These are phyloP conservation scores for Thermoascus crustaceus DNA, from an alignment of 2,329 filamentous ascomycete genomes.

Conservation along the genomic window DNA sequence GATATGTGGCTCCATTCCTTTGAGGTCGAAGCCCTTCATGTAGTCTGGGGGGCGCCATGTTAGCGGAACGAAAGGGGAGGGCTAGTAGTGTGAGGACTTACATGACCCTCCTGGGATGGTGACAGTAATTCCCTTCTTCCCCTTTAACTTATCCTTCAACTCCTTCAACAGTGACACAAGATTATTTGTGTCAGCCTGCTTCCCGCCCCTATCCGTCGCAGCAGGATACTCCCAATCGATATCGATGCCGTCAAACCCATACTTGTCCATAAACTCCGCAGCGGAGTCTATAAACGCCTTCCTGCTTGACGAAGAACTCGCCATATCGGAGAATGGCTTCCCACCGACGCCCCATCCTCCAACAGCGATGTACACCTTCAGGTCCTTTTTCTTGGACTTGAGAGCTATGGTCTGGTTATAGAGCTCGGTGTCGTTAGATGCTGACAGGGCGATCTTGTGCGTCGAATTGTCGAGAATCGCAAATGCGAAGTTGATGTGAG, in stretches of 20 bases:
- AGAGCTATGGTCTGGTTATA: not conserved
- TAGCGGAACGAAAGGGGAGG: not conserved
- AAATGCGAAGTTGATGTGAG: constrained; percentile 5
- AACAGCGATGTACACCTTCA: constrained; percentile 28
- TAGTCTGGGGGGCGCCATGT: constrained; percentile 13
- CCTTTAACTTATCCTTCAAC: constrained; percentile 5
- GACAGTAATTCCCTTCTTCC: constrained; percentile 2
- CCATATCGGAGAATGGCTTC: constrained; percentile 16
- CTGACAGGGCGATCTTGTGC: not conserved
- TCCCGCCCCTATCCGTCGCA: constrained; percentile 33
- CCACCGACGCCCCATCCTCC: constrained; percentile 38
- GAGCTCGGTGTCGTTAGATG: constrained; percentile 14
- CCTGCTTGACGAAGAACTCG: constrained; percentile 7
- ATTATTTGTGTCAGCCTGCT: constrained; percentile 26
- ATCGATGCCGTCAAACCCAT: constrained; percentile 40
- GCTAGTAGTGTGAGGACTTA: not conserved
- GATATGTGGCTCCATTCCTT: constrained; percentile 8
- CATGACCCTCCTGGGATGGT: constrained; percentile 1
- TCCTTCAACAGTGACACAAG: constrained; percentile 15
- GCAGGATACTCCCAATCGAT: constrained; percentile 40
- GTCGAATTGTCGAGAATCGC: constrained; percentile 7
- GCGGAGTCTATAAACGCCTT: constrained; percentile 29
- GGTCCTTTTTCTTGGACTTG: constrained; percentile 23
- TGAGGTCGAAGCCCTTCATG: constrained; percentile 18
- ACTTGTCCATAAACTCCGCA: constrained; percentile 32